Evolutionary conservation across 257 asterid genomes (phyloP).

Genomic region (Solanum pimpinellifolium): DNA sequence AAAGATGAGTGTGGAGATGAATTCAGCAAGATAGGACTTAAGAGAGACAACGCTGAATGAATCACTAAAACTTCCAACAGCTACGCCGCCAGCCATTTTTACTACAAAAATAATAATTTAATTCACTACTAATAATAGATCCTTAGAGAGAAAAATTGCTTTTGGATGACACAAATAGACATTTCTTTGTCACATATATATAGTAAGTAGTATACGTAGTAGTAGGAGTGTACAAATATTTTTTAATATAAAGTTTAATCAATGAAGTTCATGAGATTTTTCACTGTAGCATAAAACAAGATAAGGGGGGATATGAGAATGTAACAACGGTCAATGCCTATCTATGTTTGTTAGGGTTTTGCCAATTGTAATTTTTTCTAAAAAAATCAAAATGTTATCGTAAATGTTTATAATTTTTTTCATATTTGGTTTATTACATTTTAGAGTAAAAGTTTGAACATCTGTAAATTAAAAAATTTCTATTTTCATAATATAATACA

Average conservation of each 20-base stretch:
- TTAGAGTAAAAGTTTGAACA: too few species aligned
- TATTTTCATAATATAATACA: too few species aligned
- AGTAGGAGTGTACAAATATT: neutral
- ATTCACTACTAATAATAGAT: neutral
- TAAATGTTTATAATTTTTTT: too few species aligned
- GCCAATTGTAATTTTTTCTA: too few species aligned
- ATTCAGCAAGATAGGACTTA: constrained; percentile 81
- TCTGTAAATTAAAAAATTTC: too few species aligned
- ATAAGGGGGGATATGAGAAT: neutral
- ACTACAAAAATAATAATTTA: neutral
- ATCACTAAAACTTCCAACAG: constrained; percentile 68
- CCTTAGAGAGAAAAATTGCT: neutral
- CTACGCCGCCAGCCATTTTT: constrained; percentile 52
- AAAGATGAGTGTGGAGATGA: constrained; percentile 87
- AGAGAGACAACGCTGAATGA: constrained; percentile 53
- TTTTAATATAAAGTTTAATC: too few species aligned
- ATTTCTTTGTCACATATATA: constrained; percentile 27
- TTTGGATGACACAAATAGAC: constrained; percentile 3
- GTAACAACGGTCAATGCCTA: constrained; percentile 11
- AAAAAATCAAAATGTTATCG: too few species aligned
- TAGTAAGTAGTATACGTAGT: neutral
- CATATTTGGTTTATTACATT: too few species aligned
- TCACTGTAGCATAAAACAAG: neutral
- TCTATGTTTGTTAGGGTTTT: neutral
- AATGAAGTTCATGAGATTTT: neutral